These are phyloP conservation scores for Debaryomycetaceae sp. DNA, from an alignment of 1,139 yeast genomes.

Conservation along the genomic window DNA sequence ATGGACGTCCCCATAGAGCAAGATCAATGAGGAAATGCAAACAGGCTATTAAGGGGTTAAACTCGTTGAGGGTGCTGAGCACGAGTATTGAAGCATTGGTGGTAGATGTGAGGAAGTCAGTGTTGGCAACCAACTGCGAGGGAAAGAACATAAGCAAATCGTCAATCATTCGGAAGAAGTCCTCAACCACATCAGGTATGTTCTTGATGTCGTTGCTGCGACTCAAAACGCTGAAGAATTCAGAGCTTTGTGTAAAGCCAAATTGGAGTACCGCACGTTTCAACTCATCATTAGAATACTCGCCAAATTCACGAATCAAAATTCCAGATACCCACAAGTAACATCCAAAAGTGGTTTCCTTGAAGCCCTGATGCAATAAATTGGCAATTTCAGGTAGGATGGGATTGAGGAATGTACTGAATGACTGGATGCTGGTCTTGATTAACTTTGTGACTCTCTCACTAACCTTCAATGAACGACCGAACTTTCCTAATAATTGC, in stretches of 20 bases:
- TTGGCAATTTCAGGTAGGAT: constrained; percentile 64
- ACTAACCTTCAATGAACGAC: constrained; percentile 56
- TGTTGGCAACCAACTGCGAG: constrained; percentile 52
- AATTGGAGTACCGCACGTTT: constrained; percentile 45
- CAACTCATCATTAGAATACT: constrained; percentile 34
- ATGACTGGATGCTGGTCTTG: constrained; percentile 65
- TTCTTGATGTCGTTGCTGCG: constrained; percentile 28
- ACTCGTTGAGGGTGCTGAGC: constrained; percentile 55
- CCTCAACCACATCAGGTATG: constrained; percentile 79
- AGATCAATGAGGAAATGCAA: constrained; percentile 77
- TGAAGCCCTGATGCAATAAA: constrained; percentile 64
- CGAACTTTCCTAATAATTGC: constrained; percentile 49
- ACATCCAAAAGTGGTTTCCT: constrained; percentile 69
- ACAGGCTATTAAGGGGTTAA: constrained; percentile 67
- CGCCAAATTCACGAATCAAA: constrained; percentile 73
- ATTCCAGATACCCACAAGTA: constrained; percentile 90
- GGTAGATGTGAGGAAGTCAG: constrained; percentile 55
- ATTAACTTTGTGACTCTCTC: constrained; percentile 73
- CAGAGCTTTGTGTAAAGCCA: constrained; percentile 43
- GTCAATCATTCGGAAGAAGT: constrained; percentile 78
- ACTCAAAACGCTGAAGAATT: constrained; percentile 35
- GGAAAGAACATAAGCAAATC: constrained; percentile 84
- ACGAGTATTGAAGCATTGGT: constrained; percentile 60
- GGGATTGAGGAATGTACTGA: constrained; percentile 59
- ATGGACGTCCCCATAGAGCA: constrained; percentile 76